Conservation (phyloP, 331 rosid species). For the Phaseolus coccineus region DNA sequence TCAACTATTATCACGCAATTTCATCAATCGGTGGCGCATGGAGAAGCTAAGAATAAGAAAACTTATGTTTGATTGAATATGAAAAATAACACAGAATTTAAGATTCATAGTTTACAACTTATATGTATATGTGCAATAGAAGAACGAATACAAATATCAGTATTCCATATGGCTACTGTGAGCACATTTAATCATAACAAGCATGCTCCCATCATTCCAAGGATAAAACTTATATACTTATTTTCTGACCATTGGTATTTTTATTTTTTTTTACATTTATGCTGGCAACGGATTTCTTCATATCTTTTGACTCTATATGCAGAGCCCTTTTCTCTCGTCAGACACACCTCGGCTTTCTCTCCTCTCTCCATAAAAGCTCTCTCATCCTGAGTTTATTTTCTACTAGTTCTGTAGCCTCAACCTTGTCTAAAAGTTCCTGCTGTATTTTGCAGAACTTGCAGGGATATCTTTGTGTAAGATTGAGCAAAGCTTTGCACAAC, state of each 20-base stretch:
- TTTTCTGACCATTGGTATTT: too few species aligned
- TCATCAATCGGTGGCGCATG: neutral
- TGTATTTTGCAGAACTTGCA: too few species aligned
- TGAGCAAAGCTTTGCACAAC: neutral
- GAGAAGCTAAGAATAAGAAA: conserved; percentile 32
- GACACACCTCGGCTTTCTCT: too few species aligned
- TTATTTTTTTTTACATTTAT: too few species aligned
- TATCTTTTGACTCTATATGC: too few species aligned
- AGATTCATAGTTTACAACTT: conserved; percentile 1
- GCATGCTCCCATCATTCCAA: neutral
- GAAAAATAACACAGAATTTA: neutral
- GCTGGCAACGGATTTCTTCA: too few species aligned
- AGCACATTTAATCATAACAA: conserved; percentile 4
- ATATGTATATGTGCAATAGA: neutral
- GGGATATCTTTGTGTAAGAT: too few species aligned
- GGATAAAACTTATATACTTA: neutral
- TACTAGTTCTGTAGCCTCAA: too few species aligned
- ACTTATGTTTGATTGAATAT: conserved; percentile 1
- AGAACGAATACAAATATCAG: neutral
- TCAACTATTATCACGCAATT: neutral
- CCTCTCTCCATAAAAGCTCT: too few species aligned
- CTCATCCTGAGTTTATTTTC: too few species aligned
- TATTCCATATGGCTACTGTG: neutral
- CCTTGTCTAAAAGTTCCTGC: too few species aligned
- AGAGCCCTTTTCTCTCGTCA: too few species aligned